phyloP scores from a whole-genome alignment of 441 rosid species.

The Pelargonium myrrhifolium region DNA sequence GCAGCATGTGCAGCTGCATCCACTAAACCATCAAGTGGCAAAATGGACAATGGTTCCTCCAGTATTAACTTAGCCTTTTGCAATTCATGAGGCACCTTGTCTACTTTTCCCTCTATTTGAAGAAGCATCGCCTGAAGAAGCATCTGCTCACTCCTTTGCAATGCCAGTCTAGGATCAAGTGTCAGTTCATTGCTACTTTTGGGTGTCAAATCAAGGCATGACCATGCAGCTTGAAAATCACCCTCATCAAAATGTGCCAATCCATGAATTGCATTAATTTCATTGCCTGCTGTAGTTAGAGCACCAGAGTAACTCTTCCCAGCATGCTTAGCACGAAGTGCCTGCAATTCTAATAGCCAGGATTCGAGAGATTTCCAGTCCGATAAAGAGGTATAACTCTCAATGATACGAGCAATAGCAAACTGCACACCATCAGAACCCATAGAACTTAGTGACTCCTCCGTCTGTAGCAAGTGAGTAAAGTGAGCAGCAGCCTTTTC shows the following conservation, averaged over 20 bases:
- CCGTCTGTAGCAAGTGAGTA: slow-evolving; percentile 69
- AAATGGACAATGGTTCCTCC: slow-evolving; percentile 70
- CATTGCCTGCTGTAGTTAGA: slow-evolving; percentile 90
- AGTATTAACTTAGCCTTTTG: slow-evolving; percentile 80
- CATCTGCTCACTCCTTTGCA: slow-evolving; percentile 98
- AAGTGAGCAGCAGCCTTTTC: slow-evolving; percentile 87
- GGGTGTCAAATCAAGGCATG: slow-evolving; percentile 87
- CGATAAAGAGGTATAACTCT: slow-evolving; percentile 77
- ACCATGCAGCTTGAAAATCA: slow-evolving; percentile 82
- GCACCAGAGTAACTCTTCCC: slow-evolving; percentile 97
- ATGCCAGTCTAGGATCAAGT: slow-evolving; percentile 84
- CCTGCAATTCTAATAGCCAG: slow-evolving; percentile 83
- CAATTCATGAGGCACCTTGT: slow-evolving; percentile 57
- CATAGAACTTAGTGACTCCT: slow-evolving; percentile 76
- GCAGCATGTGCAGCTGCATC: slow-evolving; percentile 70
- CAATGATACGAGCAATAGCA: slow-evolving; percentile 79
- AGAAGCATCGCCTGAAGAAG: slow-evolving; percentile 91
- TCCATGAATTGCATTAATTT: slow-evolving; percentile 87
- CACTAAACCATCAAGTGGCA: slow-evolving; percentile 79
- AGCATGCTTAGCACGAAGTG: slow-evolving; percentile 85
- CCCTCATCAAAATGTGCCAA: slow-evolving; percentile 89
- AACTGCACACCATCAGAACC: slow-evolving; percentile 88
- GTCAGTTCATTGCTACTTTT: slow-evolving; percentile 87
- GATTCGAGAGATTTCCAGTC: slow-evolving; percentile 90
- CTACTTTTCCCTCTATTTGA: slow-evolving; percentile 59